Percentiles rank a stretch among this genome's conserved stretches.
phyloP scores from a whole-genome alignment of 371 early-diverging fungal genomes.

The Dentiscutata heterogama region DNA sequence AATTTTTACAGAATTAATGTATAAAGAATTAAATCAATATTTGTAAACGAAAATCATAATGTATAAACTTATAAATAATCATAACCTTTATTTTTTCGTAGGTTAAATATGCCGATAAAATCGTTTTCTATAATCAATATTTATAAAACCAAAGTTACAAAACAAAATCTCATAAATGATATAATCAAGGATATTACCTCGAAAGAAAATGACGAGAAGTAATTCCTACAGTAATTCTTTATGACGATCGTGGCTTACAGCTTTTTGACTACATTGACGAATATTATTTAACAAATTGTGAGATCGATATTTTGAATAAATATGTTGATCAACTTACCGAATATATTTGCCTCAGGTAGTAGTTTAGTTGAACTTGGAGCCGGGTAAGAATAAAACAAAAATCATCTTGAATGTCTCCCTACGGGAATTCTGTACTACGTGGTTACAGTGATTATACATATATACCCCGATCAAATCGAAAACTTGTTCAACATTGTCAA shows the following conservation, averaged over 20 bases:
- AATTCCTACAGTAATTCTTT: conserved; percentile 82
- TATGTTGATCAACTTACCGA: conserved; percentile 72
- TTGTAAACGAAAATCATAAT: too few species aligned
- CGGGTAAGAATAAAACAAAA: conserved; percentile 70
- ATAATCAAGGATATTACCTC: conserved; percentile 61
- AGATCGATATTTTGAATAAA: conserved; percentile 77
- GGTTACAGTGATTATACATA: too few species aligned
- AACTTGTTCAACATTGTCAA: too few species aligned
- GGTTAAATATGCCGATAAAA: too few species aligned
- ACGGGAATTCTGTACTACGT: too few species aligned
- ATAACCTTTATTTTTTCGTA: too few species aligned
- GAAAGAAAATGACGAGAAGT: conserved; percentile 52
- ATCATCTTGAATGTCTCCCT: too few species aligned
- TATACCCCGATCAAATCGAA: too few species aligned
- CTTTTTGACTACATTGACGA: conserved; percentile 88
- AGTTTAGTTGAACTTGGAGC: conserved; percentile 87
- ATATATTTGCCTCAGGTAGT: conserved; percentile 73
- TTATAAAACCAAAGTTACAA: neutral
- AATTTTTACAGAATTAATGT: too few species aligned
- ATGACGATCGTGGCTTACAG: conserved; percentile 85
- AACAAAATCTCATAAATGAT: conserved; percentile 55
- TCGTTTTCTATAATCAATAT: conserved; percentile 43
- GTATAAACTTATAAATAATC: too few species aligned
- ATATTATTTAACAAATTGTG: conserved; percentile 89
- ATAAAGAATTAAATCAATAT: too few species aligned